Evolutionary conservation across 2,329 filamentous ascomycete genomes (phyloP).

Genomic region (Ophiostoma tasmaniense): DNA sequence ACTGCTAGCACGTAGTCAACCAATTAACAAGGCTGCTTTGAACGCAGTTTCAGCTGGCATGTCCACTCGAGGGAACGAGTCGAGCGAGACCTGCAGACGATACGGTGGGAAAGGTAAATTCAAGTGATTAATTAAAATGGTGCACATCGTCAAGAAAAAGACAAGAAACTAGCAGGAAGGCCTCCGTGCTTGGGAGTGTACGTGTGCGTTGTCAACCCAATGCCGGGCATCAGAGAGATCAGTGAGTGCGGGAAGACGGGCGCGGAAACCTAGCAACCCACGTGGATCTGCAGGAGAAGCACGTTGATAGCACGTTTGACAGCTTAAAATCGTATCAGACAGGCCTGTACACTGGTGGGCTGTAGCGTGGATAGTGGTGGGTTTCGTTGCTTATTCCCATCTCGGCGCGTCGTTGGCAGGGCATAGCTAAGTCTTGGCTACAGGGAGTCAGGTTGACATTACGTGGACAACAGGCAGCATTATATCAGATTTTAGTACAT

Average conservation of each 20-base stretch:
- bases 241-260: background rate
- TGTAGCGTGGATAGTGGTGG: background rate
- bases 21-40: background rate
- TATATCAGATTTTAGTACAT: background rate
- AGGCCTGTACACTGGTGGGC: background rate
- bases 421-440: background rate
- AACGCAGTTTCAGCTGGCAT: background rate
- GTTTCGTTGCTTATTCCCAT: background rate
- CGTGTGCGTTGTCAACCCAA: background rate
- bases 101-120: background rate
- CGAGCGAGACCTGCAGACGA: background rate
- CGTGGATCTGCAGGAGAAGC: background rate
- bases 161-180: background rate
- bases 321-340: background rate
- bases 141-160: background rate
- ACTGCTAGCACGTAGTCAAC: background rate
- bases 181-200: background rate
- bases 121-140: background rate
- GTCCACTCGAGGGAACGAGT: background rate
- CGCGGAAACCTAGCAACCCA: background rate
- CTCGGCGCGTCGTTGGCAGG: background rate
- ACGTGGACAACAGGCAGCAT: background rate
- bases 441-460: slow-evolving; percentile 3
- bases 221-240: background rate
- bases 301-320: background rate